Conservation (phyloP, 1,139 yeast species). For the Pichia sp. region DNA sequence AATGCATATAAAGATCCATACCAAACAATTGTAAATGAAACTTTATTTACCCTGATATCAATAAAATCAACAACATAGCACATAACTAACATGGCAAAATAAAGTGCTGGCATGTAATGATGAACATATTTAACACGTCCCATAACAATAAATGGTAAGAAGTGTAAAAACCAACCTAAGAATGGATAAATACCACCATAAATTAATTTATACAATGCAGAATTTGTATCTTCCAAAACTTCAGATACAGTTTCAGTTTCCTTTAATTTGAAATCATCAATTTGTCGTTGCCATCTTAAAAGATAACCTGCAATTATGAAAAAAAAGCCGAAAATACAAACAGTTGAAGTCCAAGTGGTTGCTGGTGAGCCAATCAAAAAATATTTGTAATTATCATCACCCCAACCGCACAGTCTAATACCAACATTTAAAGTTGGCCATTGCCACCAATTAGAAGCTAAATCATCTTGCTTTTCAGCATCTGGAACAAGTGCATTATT, state of each 20-base stretch:
- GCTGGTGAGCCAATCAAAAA: slow-evolving; percentile 90
- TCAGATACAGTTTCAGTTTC: slow-evolving; percentile 7
- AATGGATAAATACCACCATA: slow-evolving; percentile 89
- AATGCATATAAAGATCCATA: slow-evolving; percentile 45
- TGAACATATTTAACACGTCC: slow-evolving; percentile 97
- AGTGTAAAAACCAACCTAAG: slow-evolving; percentile 94
- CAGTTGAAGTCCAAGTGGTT: slow-evolving; percentile 87
- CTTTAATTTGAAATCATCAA: slow-evolving; percentile 51
- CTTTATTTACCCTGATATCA: slow-evolving; percentile 38
- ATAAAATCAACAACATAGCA: slow-evolving; percentile 68
- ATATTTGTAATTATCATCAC: slow-evolving; percentile 70
- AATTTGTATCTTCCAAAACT: slow-evolving; percentile 23
- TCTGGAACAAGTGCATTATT: slow-evolving; percentile 96
- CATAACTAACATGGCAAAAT: slow-evolving; percentile 84
- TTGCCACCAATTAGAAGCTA: slow-evolving; percentile 94
- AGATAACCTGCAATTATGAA: slow-evolving; percentile 49
- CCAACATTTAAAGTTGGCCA: slow-evolving; percentile 96
- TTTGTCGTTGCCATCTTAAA: slow-evolving; percentile 93
- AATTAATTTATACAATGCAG: slow-evolving; percentile 39
- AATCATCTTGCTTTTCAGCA: slow-evolving; percentile 80
- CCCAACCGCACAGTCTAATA: slow-evolving; percentile 95
- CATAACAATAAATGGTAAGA: slow-evolving; percentile 85
- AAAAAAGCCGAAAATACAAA: slow-evolving; percentile 62
- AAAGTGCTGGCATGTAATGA: slow-evolving; percentile 93
- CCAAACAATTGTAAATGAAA: slow-evolving; percentile 32